phyloP scores from a whole-genome alignment of 1,139 yeast genomes.

The Hansenula sp. region DNA sequence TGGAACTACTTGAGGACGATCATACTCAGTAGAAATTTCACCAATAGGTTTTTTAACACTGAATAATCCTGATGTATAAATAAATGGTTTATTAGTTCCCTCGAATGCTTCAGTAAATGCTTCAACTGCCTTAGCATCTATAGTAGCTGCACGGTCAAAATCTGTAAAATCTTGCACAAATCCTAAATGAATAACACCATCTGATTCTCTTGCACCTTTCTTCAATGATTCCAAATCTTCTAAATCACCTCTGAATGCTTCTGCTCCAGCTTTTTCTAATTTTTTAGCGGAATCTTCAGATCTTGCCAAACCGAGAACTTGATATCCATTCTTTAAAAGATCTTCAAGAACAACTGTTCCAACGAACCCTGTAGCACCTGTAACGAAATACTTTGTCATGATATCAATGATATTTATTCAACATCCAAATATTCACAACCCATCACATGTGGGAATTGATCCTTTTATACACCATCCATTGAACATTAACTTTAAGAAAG shows the following conservation, averaged over 20 bases:
- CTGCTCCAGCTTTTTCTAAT: not conserved
- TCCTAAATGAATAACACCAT: slow-evolving; percentile 32
- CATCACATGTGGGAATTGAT: too few species aligned
- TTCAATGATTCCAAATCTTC: slow-evolving; percentile 23
- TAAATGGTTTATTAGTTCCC: not conserved
- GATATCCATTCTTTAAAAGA: slow-evolving; percentile 15
- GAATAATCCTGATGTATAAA: not conserved
- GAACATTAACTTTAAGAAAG: too few species aligned
- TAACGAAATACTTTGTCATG: too few species aligned
- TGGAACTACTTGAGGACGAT: not conserved
- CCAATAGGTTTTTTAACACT: not conserved
- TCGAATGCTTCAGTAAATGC: not conserved
- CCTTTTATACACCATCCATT: too few species aligned
- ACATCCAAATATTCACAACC: too few species aligned
- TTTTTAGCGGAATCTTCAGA: not conserved
- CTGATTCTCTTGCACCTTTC: slow-evolving; percentile 25
- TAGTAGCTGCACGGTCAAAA: not conserved
- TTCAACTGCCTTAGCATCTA: not conserved
- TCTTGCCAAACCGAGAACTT: slow-evolving; percentile 7
- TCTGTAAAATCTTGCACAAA: slow-evolving; percentile 21
- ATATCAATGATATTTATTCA: too few species aligned
- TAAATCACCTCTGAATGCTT: slow-evolving; percentile 5
- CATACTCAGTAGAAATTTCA: not conserved
- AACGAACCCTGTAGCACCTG: slow-evolving; percentile 27
- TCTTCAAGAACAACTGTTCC: slow-evolving; percentile 19